Evolutionary conservation across 139 green algal genomes (phyloP).

Genomic region (Haematococcus sp.): DNA sequence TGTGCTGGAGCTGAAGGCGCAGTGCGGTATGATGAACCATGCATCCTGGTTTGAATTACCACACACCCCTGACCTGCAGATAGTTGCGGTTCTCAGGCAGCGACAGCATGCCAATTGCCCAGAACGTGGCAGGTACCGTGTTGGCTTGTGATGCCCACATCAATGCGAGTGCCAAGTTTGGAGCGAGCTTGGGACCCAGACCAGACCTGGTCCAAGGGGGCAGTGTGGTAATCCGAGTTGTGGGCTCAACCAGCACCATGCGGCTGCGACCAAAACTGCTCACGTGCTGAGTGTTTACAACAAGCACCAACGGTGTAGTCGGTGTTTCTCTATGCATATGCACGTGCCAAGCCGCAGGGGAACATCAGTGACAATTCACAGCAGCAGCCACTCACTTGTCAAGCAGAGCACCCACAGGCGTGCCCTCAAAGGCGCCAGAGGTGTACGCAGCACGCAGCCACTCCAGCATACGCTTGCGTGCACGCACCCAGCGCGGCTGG

Average conservation of each 20-base stretch:
- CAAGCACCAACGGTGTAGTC: background rate
- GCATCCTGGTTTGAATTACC: no score
- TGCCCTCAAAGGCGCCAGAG: conserved; percentile 44
- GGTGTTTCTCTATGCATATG: background rate
- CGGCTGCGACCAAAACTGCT: no score
- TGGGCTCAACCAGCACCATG: no score
- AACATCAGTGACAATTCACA: background rate
- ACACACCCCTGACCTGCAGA: background rate
- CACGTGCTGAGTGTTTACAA: no score
- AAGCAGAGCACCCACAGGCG: conserved; percentile 46
- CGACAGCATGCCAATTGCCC: conserved; percentile 63
- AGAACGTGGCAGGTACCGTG: conserved; percentile 61
- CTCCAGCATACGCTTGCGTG: conserved; percentile 22
- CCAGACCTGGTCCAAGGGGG: conserved; percentile 12
- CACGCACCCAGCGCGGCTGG: conserved; percentile 49
- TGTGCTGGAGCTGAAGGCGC: no score
- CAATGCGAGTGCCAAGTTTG: conserved; percentile 70
- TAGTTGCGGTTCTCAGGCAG: conserved; percentile 55
- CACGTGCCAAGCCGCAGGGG: background rate
- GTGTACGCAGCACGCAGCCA: conserved; percentile 27
- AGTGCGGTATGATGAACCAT: no score
- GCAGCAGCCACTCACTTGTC: conserved; percentile 40
- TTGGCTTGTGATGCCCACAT: conserved; percentile 79
- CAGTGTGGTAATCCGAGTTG: no score
- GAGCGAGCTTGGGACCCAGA: conserved; percentile 32